Conservation (phyloP, 2,329 filamentous ascomycete species). For the Sordariomycetes sp. region DNA sequence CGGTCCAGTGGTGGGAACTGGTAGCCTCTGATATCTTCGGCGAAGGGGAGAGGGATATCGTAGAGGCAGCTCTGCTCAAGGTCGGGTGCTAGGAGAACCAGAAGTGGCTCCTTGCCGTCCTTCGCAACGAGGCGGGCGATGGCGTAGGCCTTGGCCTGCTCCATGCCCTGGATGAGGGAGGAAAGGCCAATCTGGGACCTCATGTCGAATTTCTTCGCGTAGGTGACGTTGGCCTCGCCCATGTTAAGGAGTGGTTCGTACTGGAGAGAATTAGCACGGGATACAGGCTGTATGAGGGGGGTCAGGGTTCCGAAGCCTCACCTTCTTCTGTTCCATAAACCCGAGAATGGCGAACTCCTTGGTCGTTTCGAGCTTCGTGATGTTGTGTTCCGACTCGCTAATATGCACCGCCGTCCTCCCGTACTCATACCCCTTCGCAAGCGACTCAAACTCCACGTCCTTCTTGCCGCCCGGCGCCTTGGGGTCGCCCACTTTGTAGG, state of each 20-base stretch:
- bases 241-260: conserved; percentile 80
- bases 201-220: conserved; percentile 69
- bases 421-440: conserved; percentile 92
- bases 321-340: conserved; percentile 65
- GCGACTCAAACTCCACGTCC: conserved; percentile 69
- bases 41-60: conserved; percentile 83
- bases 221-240: conserved; percentile 67
- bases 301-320: conserved; percentile 21
- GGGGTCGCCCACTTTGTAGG: conserved; percentile 72
- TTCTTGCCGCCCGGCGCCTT: conserved; percentile 65
- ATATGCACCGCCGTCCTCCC: conserved; percentile 87
- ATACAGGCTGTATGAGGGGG: neutral
- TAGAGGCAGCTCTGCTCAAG: conserved; percentile 79
- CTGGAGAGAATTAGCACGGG: conserved; percentile 23
- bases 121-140: conserved; percentile 79
- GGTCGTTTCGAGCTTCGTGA: conserved; percentile 75
- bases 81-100: conserved; percentile 70
- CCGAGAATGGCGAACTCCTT: conserved; percentile 75
- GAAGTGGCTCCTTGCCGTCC: conserved; percentile 64
- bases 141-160: conserved; percentile 76
- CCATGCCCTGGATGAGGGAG: conserved; percentile 78
- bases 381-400: conserved; percentile 71
- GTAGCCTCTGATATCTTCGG: conserved; percentile 85
- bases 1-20: conserved; percentile 83
- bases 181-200: conserved; percentile 77